These are phyloP conservation scores for Helichrysum umbraculigerum DNA, from an alignment of 129 eudicot genomes.

Conservation along the genomic window DNA sequence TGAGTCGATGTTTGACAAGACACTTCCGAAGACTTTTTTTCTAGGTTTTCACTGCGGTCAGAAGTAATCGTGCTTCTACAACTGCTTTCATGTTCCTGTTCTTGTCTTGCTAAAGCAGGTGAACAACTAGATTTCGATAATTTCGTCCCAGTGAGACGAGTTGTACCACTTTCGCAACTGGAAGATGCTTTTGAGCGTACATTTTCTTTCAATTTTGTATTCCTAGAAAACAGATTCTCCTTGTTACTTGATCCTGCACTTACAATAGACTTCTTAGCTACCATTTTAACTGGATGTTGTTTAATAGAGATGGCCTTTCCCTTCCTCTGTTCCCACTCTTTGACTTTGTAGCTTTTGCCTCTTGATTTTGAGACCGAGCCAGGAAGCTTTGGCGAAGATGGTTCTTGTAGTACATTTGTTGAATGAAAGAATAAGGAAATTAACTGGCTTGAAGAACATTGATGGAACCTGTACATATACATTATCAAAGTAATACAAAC, in stretches of 20 bases:
- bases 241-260: conserved; percentile 25
- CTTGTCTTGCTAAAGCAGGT: conserved; percentile 26
- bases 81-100: conserved; percentile 29
- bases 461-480: conserved; percentile 51
- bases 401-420: conserved; percentile 35
- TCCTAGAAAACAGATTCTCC: not conserved
- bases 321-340: conserved; percentile 39
- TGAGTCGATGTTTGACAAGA: conserved; percentile 34
- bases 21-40: conserved; percentile 32
- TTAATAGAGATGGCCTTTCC: conserved; percentile 17
- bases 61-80: conserved; percentile 44
- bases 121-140: conserved; percentile 20
- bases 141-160: conserved; percentile 16
- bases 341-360: conserved; percentile 50
- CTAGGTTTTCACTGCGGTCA: conserved; percentile 28
- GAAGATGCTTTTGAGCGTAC: conserved; percentile 25
- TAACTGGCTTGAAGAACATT: conserved; percentile 48
- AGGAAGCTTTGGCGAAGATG: conserved; percentile 59
- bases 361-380: conserved; percentile 62
- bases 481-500: not conserved
- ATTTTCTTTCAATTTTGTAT: conserved; percentile 7
- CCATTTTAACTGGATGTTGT: conserved; percentile 39
- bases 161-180: conserved; percentile 31
- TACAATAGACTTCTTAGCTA: conserved; percentile 29
- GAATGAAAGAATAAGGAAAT: conserved; percentile 37